Base-by-base conservation (phyloP, 139 green algal species). In the Chlamydomonas sp. region DNA sequence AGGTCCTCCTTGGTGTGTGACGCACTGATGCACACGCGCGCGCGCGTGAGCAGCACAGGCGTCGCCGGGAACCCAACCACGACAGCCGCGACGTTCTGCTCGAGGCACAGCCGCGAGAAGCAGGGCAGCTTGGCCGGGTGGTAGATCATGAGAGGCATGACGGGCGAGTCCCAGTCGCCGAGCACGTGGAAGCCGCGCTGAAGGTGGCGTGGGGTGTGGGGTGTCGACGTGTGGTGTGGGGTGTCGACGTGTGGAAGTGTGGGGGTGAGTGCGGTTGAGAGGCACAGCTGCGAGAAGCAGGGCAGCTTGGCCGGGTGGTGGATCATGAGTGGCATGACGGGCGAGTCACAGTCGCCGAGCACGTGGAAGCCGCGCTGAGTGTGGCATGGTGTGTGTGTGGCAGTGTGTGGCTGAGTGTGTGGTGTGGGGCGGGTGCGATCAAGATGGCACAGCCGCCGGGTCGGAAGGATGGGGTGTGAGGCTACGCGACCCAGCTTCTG, bases 141-240 rank as follows among this genome's bases (percentile, higher is more conserved):
- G 83, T 96, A 98, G 22, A 97, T 75, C 95, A 99, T 99, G 76
- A 99, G 73, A 57, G 95, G 95, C 85, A 98, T 96, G 48, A 99
- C 87, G 3, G 95, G 95, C 0, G 90, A 97, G 85, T 97, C 88
- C 77, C 85, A 89, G 65, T 96, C 85, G 28, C 95, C 95, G 50
- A 99, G 85, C 66, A 98, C 92, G 50, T 96, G 85, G 50, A 90
- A 83, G 22, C 95, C 94, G 66, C 95, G 81, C 2, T 54, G n/a
- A n/a, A n/a, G n/a, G n/a, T n/a, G n/a, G n/a, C n/a, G n/a, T n/a
- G n/a, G n/a, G n/a, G n/a, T n/a, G n/a, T n/a, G n/a, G n/a, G n/a
- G n/a, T n/a, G n/a, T n/a, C n/a, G n/a, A n/a, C n/a, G n/a, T n/a
- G n/a, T n/a, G n/a, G n/a, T n/a, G n/a, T n/a, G n/a, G n/a, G n/a